These are phyloP conservation scores for Coniella lustricola DNA, from an alignment of 2,329 filamentous ascomycete species.

Conservation along the genomic window DNA sequence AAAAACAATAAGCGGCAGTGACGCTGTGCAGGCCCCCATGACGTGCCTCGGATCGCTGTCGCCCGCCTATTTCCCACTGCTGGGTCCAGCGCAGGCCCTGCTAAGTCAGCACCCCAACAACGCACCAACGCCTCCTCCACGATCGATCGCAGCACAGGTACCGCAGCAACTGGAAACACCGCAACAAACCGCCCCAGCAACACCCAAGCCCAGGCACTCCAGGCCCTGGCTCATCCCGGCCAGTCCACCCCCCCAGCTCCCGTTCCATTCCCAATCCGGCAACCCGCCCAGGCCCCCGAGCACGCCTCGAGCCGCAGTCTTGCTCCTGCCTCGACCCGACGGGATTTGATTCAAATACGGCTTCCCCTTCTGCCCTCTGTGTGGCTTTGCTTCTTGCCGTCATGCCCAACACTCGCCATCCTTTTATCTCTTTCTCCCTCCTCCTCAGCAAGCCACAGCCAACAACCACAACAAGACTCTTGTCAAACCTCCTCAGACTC, in stretches of 20 bases:
- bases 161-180: too few relatives aligned
- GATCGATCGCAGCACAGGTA: too few relatives aligned
- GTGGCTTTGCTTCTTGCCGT: background rate
- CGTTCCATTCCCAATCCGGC: background rate
- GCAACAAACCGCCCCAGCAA: too few relatives aligned
- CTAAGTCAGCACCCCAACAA: background rate
- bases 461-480: background rate
- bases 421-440: background rate
- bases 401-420: slow-evolving; percentile 1
- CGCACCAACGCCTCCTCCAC: background rate
- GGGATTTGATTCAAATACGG: slow-evolving; percentile 12
- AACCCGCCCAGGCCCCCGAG: background rate
- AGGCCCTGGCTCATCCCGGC: background rate
- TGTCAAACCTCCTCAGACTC: background rate
- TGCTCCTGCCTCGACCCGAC: background rate
- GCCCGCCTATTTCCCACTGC: background rate
- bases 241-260: too few relatives aligned
- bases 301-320: background rate
- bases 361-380: slow-evolving; percentile 7
- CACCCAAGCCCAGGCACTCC: too few relatives aligned
- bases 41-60: slow-evolving; percentile 10
- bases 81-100: too few relatives aligned
- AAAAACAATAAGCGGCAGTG: background rate
- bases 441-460: background rate
- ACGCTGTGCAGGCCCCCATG: background rate